Conservation (phyloP, 441 rosid species). For the Adansonia grandidieri region DNA sequence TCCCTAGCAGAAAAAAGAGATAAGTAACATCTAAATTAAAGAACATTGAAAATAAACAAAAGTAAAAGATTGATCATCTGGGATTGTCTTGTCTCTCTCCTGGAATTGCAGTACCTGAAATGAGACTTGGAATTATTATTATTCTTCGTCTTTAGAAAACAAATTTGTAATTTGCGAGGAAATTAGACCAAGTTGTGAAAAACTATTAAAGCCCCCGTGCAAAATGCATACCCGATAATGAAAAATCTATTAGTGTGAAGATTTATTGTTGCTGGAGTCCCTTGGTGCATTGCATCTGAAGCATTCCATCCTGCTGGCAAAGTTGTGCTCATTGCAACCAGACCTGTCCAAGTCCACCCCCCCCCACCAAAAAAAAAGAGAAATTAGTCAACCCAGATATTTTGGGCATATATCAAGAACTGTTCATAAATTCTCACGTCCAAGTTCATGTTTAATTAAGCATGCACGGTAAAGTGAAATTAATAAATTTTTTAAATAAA, state of each 20-base stretch:
- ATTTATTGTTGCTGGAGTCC: slow-evolving; percentile 39
- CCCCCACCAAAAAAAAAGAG: neutral
- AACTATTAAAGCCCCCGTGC: too few species aligned
- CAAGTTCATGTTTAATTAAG: neutral
- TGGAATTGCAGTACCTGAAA: neutral
- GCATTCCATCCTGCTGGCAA: slow-evolving; percentile 82
- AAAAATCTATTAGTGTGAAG: too few species aligned
- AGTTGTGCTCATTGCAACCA: slow-evolving; percentile 82
- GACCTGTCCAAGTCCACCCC: slow-evolving; percentile 34
- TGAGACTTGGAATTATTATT: too few species aligned
- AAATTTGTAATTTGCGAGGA: too few species aligned
- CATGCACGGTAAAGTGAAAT: neutral
- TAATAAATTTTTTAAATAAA: too few species aligned
- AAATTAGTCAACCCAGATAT: neutral
- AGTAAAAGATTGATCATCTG: neutral
- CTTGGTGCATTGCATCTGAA: slow-evolving; percentile 85
- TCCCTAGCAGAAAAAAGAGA: neutral
- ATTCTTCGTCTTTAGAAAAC: too few species aligned
- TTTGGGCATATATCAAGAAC: neutral
- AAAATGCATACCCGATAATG: too few species aligned
- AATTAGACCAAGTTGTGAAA: too few species aligned
- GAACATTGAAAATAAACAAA: neutral
- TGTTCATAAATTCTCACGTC: slow-evolving; percentile 10
- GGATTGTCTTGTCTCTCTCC: neutral
- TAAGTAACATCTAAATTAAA: neutral